Evolutionary conservation across 306 rosid genomes (phyloP), one percentile per base, ranked within the genome.

Genomic region (Quercus cerris): DNA sequence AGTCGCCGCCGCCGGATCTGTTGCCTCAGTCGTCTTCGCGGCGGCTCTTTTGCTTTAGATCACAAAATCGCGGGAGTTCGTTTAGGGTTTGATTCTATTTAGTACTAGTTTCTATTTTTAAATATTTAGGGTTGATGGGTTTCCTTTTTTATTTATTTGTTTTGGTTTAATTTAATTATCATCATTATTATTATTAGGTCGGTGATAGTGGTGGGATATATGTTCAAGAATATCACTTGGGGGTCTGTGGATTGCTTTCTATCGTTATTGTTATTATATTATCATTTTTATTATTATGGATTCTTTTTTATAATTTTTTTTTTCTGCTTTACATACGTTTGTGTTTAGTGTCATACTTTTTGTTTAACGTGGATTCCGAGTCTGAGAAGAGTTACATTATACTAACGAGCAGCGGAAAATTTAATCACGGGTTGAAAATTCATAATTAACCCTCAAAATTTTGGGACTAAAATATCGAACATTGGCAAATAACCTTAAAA

Each of bases 11-110:
- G 83, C 78, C 6, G 97, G 93, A 85, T 88, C 88, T 54, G 78
- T 88, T 1, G 85, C 82, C 11, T 85, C 85, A 0, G 83, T 70
- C 25, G 78, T 82, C 56, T 17, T 87, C 10, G 87, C 83, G 1
- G 81, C 77, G 9, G 70, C 81, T 17, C 76, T 96, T 28, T 61
- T 93, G 83, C 73, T 89, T 83, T 90, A 90, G 90, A 90, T 85
- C 83, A 69, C 83, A 54, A 19, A 20, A 30, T 33, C 70, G 13
- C 27, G 13, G 31, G 14, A 61, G 66, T 70, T 22, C 62, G 78
- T 67, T 84, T 84, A 77, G 86, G 85, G 83, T 67, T 84, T 82
- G 4, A 38, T 31, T 52, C 55, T 67, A 51, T 6, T 63, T 67
- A 51, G 75, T 56, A 14, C 56, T 75, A 72, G 8, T 19, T 15